Conservation (phyloP, 2,329 filamentous ascomycete genomes). For the Exutisphaerella laricina region DNA sequence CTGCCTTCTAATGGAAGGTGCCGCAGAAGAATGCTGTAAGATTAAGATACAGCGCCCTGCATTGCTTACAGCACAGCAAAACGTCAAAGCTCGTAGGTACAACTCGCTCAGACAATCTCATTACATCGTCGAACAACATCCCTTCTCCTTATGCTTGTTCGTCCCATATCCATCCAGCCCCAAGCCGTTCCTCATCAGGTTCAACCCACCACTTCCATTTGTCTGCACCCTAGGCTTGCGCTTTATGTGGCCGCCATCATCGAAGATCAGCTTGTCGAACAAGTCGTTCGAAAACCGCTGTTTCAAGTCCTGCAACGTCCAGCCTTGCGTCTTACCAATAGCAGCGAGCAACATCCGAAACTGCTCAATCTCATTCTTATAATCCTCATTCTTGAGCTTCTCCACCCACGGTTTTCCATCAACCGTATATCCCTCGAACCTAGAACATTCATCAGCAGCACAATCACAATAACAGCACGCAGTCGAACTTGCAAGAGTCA, state of each 20-base stretch:
- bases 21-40: too few relatives aligned
- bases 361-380: conserved; percentile 5
- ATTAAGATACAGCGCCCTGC: too few relatives aligned
- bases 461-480: not conserved
- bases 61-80: too few relatives aligned
- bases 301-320: conserved; percentile 13
- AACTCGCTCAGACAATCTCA: too few relatives aligned
- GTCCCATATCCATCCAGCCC: not conserved
- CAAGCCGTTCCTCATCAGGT: not conserved
- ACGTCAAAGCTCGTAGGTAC: too few relatives aligned
- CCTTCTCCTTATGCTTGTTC: not conserved
- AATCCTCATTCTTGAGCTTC: conserved; percentile 10
- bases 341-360: conserved; percentile 7
- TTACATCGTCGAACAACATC: not conserved
- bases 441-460: not conserved
- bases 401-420: conserved; percentile 8
- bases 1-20: too few relatives aligned
- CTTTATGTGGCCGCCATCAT: not conserved
- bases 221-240: not conserved
- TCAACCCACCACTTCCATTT: not conserved
- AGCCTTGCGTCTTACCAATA: conserved; percentile 11
- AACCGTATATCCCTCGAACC: conserved; percentile 8
- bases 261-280: conserved; percentile 10
- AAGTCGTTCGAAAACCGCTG: conserved; percentile 13
- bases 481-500: not conserved